phyloP scores from a whole-genome alignment of 2,329 filamentous ascomycete species.

The Neonectria magnoliae region DNA sequence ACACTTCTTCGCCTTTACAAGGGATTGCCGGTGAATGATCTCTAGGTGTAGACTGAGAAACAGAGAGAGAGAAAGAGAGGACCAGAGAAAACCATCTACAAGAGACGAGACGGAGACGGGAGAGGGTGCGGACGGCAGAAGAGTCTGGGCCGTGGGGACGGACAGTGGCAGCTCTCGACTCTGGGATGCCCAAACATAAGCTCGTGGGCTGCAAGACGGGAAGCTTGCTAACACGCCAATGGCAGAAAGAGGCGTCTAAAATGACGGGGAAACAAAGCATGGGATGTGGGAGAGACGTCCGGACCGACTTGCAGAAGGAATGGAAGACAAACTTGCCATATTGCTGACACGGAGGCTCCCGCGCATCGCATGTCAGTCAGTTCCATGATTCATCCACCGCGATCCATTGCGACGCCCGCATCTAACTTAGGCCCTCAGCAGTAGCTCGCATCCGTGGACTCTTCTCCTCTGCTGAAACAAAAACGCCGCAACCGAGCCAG shows the following conservation, averaged over 20 bases:
- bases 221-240: neutral
- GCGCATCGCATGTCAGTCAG: neutral
- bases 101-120: neutral
- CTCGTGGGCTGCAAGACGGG: neutral
- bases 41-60: constrained; percentile 26
- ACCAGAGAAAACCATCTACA: constrained; percentile 9
- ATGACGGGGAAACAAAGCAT: neutral
- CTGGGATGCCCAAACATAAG: too few relatives aligned
- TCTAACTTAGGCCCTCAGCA: neutral
- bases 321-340: constrained; percentile 14
- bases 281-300: too few relatives aligned
- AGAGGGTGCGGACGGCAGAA: neutral
- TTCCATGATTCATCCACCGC: neutral
- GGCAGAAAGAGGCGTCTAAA: neutral
- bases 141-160: too few relatives aligned
- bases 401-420: neutral
- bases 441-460: neutral
- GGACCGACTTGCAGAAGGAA: neutral
- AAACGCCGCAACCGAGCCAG: neutral
- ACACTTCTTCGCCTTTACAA: constrained; percentile 10
- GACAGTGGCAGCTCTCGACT: too few relatives aligned
- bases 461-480: neutral
- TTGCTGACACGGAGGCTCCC: constrained; percentile 14
- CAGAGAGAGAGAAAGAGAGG: constrained; percentile 14
- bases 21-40: constrained; percentile 30